Evolutionary conservation across 2,329 filamentous ascomycete genomes (phyloP).

Genomic region (Pestalotiopsis sp.): DNA sequence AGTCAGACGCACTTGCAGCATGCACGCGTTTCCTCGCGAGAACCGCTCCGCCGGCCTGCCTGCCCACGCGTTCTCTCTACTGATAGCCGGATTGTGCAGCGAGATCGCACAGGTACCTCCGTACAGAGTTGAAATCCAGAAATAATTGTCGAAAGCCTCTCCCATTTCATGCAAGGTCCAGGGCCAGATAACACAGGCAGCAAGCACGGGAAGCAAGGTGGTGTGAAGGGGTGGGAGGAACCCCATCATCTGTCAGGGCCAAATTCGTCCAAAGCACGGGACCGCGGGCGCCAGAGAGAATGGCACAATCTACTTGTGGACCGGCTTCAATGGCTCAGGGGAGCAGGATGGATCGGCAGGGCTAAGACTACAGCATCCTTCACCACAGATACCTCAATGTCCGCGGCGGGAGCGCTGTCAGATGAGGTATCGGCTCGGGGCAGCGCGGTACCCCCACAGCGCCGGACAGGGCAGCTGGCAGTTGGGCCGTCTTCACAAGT

Average conservation of each 20-base stretch:
- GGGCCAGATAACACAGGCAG: not conserved
- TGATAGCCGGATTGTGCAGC: not conserved
- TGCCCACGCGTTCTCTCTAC: not conserved
- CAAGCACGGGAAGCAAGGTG: not conserved
- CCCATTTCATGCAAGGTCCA: slow-evolving; percentile 3
- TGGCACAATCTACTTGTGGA: not conserved
- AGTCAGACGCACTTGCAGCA: not conserved
- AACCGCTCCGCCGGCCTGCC: not conserved
- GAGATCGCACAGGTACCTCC: not conserved
- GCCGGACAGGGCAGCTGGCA: not conserved
- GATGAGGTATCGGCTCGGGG: not conserved
- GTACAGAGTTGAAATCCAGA: too few relatives aligned
- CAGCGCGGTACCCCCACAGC: not conserved
- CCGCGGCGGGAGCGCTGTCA: not conserved
- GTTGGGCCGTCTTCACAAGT: not conserved
- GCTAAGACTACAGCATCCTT: not conserved
- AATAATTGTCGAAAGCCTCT: not conserved
- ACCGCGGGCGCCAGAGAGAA: not conserved
- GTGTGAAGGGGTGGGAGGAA: slow-evolving; percentile 2
- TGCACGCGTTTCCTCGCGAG: not conserved
- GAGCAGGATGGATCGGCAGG: slow-evolving; percentile 7
- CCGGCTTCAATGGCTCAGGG: slow-evolving; percentile 3
- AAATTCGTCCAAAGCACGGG: slow-evolving; percentile 7
- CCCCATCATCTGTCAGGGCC: slow-evolving; percentile 2
- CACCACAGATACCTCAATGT: not conserved